Percentiles rank a stretch among this genome's conserved stretches.
These are phyloP conservation scores for Geranomyces michiganensis DNA, from an alignment of 192 early-diverging fungal genomes.

Conservation along the genomic window DNA sequence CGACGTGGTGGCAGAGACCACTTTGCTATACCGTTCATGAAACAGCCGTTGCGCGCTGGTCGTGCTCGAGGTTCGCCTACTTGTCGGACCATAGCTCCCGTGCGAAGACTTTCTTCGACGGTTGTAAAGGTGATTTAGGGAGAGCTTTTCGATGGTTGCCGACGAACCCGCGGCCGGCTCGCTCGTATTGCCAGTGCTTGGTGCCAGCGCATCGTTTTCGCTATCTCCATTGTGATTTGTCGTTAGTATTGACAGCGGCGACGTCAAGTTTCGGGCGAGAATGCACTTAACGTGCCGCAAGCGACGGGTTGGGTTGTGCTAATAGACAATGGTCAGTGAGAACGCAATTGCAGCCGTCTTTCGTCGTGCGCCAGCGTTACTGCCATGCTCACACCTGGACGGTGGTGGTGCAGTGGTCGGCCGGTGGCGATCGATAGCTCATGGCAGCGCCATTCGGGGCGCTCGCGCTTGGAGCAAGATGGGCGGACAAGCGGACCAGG, in stretches of 20 bases:
- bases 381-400: not conserved
- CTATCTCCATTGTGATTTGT: not conserved
- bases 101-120: conserved; percentile 13
- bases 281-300: not conserved
- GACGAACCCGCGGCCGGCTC: not conserved
- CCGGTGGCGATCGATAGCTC: conserved; percentile 8
- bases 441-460: not conserved
- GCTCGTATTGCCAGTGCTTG: not conserved
- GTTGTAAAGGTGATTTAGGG: not conserved
- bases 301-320: not conserved
- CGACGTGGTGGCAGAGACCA: not conserved
- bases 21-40: conserved; percentile 30
- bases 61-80: not conserved
- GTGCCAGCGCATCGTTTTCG: not conserved
- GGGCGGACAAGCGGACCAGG: no score
- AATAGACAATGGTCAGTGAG: not conserved
- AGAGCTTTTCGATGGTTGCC: not conserved
- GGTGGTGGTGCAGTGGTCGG: conserved; percentile 1
- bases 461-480: no score
- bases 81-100: not conserved
- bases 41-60: conserved; percentile 30
- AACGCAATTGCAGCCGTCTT: not conserved
- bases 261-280: conserved; percentile 3
- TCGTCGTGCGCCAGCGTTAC: not conserved
- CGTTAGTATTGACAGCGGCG: not conserved